These are phyloP conservation scores for Boletus fagicola DNA, from an alignment of 768 basidiomycete species.

Conservation along the genomic window DNA sequence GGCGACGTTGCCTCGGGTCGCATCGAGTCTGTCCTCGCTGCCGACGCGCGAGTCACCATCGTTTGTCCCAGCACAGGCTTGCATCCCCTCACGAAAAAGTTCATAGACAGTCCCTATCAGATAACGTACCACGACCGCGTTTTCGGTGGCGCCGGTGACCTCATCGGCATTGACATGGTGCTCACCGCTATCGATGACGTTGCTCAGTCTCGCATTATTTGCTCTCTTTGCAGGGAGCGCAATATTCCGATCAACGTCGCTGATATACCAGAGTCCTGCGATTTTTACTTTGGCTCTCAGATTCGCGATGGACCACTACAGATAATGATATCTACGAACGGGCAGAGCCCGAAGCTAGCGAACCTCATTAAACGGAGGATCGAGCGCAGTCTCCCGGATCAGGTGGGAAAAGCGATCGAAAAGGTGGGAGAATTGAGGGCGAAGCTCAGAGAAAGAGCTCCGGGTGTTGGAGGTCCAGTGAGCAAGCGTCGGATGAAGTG, in stretches of 20 bases:
- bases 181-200: slow-evolving; percentile 91
- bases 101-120: slow-evolving; percentile 44
- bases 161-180: slow-evolving; percentile 77
- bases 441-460: slow-evolving; percentile 74
- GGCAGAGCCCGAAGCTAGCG: slow-evolving; percentile 88
- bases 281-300: slow-evolving; percentile 97
- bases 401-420: slow-evolving; percentile 75
- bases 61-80: slow-evolving; percentile 71
- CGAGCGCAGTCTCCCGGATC: slow-evolving; percentile 62
- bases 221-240: slow-evolving; percentile 58
- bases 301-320: slow-evolving; percentile 89
- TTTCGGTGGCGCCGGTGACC: slow-evolving; percentile 64
- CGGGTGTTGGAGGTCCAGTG: slow-evolving; percentile 75
- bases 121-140: slow-evolving; percentile 71
- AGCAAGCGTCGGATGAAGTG: slow-evolving; percentile 85
- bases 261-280: slow-evolving; percentile 92
- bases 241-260: slow-evolving; percentile 93
- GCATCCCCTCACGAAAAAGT: slow-evolving; percentile 52
- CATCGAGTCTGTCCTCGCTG: slow-evolving; percentile 77
- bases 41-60: slow-evolving; percentile 77
- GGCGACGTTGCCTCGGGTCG: slow-evolving; percentile 90
- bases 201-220: slow-evolving; percentile 68
- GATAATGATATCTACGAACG: slow-evolving; percentile 95
- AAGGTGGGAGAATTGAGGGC: slow-evolving; percentile 73
- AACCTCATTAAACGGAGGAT: slow-evolving; percentile 74